Evolutionary conservation across 495 filamentous ascomycete species (phyloP).

Genomic region (Xeromyces bisporus): DNA sequence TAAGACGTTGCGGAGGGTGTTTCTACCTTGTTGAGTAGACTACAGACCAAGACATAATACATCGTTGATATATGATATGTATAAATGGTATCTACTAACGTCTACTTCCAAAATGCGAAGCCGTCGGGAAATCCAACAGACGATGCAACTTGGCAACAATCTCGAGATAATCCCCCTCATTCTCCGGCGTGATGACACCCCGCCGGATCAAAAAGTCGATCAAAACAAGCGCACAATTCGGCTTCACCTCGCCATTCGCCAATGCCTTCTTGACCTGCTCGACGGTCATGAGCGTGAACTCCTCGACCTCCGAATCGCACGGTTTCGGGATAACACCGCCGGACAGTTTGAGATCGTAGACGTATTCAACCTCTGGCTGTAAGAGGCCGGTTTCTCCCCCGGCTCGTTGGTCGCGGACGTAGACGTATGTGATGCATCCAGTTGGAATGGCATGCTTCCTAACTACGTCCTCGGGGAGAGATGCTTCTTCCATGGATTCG

Average conservation of each 20-base stretch:
- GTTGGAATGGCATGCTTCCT: constrained; percentile 34
- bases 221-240: constrained; percentile 73
- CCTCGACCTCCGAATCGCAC: constrained; percentile 74
- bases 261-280: constrained; percentile 57
- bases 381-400: constrained; percentile 77
- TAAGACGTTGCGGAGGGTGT: too few species aligned
- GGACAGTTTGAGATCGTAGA: constrained; percentile 75
- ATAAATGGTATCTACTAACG: not conserved
- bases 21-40: too few species aligned
- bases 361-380: constrained; percentile 83
- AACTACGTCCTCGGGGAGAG: constrained; percentile 56
- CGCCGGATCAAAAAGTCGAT: constrained; percentile 85
- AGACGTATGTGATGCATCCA: constrained; percentile 73
- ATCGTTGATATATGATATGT: not conserved
- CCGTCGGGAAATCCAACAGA: constrained; percentile 62
- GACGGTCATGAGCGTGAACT: constrained; percentile 61
- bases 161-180: constrained; percentile 67
- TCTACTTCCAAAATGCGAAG: constrained; percentile 15
- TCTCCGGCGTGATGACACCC: constrained; percentile 63
- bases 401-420: constrained; percentile 56
- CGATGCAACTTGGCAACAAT: constrained; percentile 64
- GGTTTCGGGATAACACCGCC: constrained; percentile 51
- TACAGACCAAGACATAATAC: too few species aligned
- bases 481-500: constrained; percentile 80
- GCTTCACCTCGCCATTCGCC: constrained; percentile 66